Conservation (phyloP, 805 yeast species). For the Barnettozyma salicaria region DNA sequence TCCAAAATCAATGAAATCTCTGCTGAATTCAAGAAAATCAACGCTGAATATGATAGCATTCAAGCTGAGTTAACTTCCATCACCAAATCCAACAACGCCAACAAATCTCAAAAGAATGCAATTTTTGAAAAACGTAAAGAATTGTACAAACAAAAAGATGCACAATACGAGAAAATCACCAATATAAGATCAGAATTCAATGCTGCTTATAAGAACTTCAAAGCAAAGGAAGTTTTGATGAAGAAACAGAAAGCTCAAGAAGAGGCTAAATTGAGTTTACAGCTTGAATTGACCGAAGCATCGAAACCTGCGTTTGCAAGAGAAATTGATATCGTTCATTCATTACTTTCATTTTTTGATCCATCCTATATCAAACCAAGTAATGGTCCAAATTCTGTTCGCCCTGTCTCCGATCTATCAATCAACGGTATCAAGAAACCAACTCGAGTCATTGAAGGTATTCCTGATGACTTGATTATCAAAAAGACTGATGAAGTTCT, state of each 20-base stretch:
- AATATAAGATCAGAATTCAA: slow-evolving; percentile 69
- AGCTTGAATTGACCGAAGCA: slow-evolving; percentile 65
- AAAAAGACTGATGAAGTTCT: slow-evolving; percentile 57
- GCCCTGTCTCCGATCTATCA: slow-evolving; percentile 22
- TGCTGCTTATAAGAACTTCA: slow-evolving; percentile 68
- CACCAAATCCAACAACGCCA: slow-evolving; percentile 42
- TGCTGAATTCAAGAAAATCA: slow-evolving; percentile 49
- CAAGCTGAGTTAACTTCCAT: slow-evolving; percentile 29
- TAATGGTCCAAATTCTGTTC: slow-evolving; percentile 3
- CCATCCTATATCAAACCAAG: slow-evolving; percentile 65
- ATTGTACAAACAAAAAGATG: slow-evolving; percentile 62
- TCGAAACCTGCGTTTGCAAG: slow-evolving; percentile 76
- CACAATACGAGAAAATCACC: slow-evolving; percentile 58
- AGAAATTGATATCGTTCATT: slow-evolving; percentile 73
- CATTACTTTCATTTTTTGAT: slow-evolving; percentile 67
- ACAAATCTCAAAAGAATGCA: slow-evolving; percentile 42
- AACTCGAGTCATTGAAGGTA: slow-evolving; percentile 45
- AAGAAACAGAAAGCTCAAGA: slow-evolving; percentile 60
- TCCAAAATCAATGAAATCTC: slow-evolving; percentile 3
- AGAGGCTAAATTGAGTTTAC: slow-evolving; percentile 51
- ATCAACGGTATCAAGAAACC: slow-evolving; percentile 17
- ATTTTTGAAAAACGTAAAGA: slow-evolving; percentile 62
- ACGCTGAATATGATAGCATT: slow-evolving; percentile 59
- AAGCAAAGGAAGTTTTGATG: slow-evolving; percentile 53
- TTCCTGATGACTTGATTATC: slow-evolving; percentile 56